Evolutionary conservation across 345 rosid genomes (phyloP).

Genomic region (Schrenkiella parvula): DNA sequence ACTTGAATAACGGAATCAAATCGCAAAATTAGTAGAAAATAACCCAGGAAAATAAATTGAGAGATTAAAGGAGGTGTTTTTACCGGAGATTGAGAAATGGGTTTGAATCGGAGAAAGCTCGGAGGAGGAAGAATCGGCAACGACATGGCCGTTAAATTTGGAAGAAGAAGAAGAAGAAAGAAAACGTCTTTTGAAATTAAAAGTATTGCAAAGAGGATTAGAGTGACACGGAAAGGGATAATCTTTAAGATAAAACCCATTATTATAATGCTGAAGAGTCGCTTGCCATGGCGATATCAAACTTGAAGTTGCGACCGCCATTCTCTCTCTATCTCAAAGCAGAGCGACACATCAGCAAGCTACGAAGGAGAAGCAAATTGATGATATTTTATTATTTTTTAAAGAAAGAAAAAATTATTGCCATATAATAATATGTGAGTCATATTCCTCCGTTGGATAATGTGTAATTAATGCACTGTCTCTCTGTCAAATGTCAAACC

Average conservation of each 20-base stretch:
- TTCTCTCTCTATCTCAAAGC: not conserved
- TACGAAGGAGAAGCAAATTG: not conserved
- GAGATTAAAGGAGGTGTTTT: not conserved
- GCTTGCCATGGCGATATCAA: constrained; percentile 40
- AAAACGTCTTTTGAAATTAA: constrained; percentile 26
- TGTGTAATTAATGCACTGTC: constrained; percentile 18
- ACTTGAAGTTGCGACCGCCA: constrained; percentile 46
- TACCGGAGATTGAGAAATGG: constrained; percentile 45
- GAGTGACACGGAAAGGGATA: constrained; percentile 25
- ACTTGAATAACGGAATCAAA: not conserved
- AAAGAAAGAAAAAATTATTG: not conserved
- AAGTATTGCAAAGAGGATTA: constrained; percentile 15
- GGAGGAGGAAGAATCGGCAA: constrained; percentile 14
- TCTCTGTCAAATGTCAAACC: not conserved
- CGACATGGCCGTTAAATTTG: constrained; percentile 26
- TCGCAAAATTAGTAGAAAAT: not conserved
- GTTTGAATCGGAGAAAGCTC: constrained; percentile 26
- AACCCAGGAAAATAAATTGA: not conserved
- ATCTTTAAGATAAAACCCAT: constrained; percentile 4
- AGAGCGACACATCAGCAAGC: constrained; percentile 22
- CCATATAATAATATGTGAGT: constrained; percentile 21
- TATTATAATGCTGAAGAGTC: constrained; percentile 29
- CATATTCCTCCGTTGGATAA: constrained; percentile 17
- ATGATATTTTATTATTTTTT: not conserved
- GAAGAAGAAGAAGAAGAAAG: constrained; percentile 11